Evolutionary conservation across 1,139 yeast species (phyloP), one percentile per base, ranked within the genome.

Genomic region (Geotrichum fermentans): DNA sequence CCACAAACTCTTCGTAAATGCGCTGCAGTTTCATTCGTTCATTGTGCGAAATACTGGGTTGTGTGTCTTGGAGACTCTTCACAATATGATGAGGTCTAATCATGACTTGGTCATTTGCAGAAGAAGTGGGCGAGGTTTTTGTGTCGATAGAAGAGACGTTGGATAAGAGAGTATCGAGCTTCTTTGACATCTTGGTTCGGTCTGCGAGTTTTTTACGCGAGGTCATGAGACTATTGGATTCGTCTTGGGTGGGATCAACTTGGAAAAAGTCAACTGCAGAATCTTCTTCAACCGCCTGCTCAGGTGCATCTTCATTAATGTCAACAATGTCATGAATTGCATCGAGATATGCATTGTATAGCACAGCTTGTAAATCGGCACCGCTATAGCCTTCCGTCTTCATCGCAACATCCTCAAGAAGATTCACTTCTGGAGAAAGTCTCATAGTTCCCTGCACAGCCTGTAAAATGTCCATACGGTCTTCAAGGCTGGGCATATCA

Each of bases 311-410:
- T 14, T 52, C 53, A 8, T 43, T 52, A 13, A 32, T 44, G 21
- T 80, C 82, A 48, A 90, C 72, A 51, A 75, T 79, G 39, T 83
- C 82, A 64, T 92, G 97, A 17, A 92, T 95, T 7, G 96, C 95
- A 56, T 83, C 84, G 62, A 92, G 73, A 61, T 90, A 89, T 0
- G 97, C 96, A 67, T 89, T 92, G 66, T 89, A 90, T 39, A 90
- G 83, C 45, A 92, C 71, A 0, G 97, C 97, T 67, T 90, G 97
- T 65, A 92, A 71, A 68, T 92, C 98, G 0, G 98, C 98, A 11
- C 97, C 97, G 33, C 96, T 85, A 60, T 78, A 90, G 0, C 96
- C 96, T 1, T 74, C 78, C 0, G 96, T 82, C 7, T 65, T 58
- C 16, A 62, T 59, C 0, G 96, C 92, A 45, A 89, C 71, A 14